Evolutionary conservation across 306 rosid genomes (phyloP), one percentile per base, ranked within the genome.

Genomic region (Spatholobus suberectus): DNA sequence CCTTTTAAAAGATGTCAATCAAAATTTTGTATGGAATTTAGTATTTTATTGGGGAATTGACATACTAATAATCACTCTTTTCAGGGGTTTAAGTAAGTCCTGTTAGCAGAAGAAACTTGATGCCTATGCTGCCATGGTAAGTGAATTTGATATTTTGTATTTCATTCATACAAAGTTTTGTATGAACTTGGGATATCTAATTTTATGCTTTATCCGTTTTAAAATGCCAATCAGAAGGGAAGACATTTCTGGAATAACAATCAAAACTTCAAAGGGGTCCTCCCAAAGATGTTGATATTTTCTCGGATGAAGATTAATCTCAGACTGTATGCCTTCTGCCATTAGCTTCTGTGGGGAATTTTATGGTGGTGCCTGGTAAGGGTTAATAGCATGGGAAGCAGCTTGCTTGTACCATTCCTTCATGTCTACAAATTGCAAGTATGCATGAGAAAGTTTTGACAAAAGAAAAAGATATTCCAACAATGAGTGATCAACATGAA

Each of bases 221-320:
- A 37, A 61, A 40, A 20, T 75, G 63, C 51, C 44, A 13, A 15
- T 6, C 7, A 65, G 47, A 49, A 52, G 15, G 49, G 46, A 80
- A 51, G 13, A 7, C 10, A 47, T 24, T 51, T 72, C 0, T 72
- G 9, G 15, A 72, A 55, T 41, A 44, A 23, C 99, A 88, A 83
- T 90, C 84, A 69, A 91, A 81, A 57, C 89, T 88, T 76, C 20
- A n/a, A 76, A 88, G 6, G 79, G 98, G 97, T 46, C 98, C 94
- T 44, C 86, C 94, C 4, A 61, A 68, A 79, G 97, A 93, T 76
- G 58, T 71, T 1, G 99, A 95, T 81, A 84, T 88, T 73, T 89
- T 77, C 84, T 81, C 82, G 0, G 86, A 89, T 44, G 94, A 88
- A 68, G 46, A 76, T 35, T 83, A 44, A 68, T 73, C 38, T 23